Conservation (phyloP, 2,329 filamentous ascomycete genomes). For the Fusarium proliferatum region DNA sequence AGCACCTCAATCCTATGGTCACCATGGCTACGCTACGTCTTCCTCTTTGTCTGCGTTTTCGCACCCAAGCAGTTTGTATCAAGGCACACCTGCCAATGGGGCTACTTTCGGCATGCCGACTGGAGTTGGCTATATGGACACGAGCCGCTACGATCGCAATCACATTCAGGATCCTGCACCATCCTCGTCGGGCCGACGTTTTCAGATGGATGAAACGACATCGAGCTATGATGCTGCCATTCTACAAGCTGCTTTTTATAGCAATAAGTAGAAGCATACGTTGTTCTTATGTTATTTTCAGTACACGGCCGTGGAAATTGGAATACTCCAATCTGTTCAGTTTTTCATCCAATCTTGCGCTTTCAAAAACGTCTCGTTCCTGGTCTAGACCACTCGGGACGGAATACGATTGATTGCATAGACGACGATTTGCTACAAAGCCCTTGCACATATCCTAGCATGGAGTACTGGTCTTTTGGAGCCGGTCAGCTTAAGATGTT, state of each 20-base stretch:
- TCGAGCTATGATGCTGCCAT: slow-evolving; percentile 52
- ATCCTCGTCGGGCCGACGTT: slow-evolving; percentile 38
- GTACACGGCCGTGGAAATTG: background rate
- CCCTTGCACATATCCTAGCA: background rate
- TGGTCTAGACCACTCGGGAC: slow-evolving; percentile 26
- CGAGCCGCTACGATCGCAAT: slow-evolving; percentile 31
- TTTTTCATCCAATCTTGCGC: background rate
- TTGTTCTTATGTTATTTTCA: background rate
- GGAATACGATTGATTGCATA: background rate
- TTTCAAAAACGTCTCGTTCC: slow-evolving; percentile 13
- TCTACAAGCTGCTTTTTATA: slow-evolving; percentile 49
- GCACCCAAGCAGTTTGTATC: slow-evolving; percentile 62
- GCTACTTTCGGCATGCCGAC: slow-evolving; percentile 29
- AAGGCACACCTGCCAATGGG: slow-evolving; percentile 56
- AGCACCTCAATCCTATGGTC: slow-evolving; percentile 33
- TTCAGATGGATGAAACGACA: slow-evolving; percentile 50
- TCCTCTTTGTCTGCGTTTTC: slow-evolving; percentile 56
- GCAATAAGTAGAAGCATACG: slow-evolving; percentile 38
- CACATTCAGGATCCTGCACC: slow-evolving; percentile 29
- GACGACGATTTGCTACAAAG: background rate
- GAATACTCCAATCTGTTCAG: background rate
- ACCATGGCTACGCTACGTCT: slow-evolving; percentile 33
- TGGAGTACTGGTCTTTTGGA: slow-evolving; percentile 1
- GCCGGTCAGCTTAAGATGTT: background rate
- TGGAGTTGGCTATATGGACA: slow-evolving; percentile 16